Evolutionary conservation across 2,329 filamentous ascomycete species (phyloP), one percentile per base, ranked within the genome.

Genomic region (Verticillium nonalfalfae): DNA sequence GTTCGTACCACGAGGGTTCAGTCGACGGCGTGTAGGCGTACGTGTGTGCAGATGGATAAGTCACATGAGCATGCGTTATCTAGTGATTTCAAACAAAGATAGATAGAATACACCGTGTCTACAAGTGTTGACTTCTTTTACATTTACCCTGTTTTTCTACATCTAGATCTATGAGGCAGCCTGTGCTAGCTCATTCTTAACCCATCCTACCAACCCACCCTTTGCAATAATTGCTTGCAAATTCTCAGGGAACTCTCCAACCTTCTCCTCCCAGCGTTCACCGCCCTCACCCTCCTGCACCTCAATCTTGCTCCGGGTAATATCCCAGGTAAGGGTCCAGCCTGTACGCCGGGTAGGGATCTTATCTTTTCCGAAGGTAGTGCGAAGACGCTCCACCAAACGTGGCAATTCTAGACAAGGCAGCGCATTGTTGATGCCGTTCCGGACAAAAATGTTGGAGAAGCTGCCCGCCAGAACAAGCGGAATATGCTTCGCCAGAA

Each of bases 241-340:
- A 70, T 94, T 96, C 0, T 90, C 86, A 14, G 91, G 90, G 64
- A 96, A 72, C 78, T 95, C 90, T 7, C 90, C 90, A 1, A 96
- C 91, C 76, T 89, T 91, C 71, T 95, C 85, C 58, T 80, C 88
- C 92, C 91, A 97, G 40, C 76, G 84, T 61, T 80, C 72, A 1
- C 90, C 90, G 56, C 81, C 80, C 60, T 85, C 76, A 1, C 88
- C 87, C 76, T 96, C 90, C 21, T 84, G 84, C 1, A 96, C 82
- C 1, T 82, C 81, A 6, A 96, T 87, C 68, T 82, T 85, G 73
- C 86, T 91, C 62, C 88, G 79, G 62, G 83, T 78, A 11, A 96
- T 85, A 73, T 97, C 91, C 92, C 92, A 96, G 4, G 84, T 80
- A 34, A 96, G 79, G 58, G 79, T 93, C 93, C 92, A 97, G 14